A percentile compares a stretch with the other conserved stretches of the same genome.
phyloP scores from a whole-genome alignment of 441 rosid genomes.

The Brassica balearica region DNA sequence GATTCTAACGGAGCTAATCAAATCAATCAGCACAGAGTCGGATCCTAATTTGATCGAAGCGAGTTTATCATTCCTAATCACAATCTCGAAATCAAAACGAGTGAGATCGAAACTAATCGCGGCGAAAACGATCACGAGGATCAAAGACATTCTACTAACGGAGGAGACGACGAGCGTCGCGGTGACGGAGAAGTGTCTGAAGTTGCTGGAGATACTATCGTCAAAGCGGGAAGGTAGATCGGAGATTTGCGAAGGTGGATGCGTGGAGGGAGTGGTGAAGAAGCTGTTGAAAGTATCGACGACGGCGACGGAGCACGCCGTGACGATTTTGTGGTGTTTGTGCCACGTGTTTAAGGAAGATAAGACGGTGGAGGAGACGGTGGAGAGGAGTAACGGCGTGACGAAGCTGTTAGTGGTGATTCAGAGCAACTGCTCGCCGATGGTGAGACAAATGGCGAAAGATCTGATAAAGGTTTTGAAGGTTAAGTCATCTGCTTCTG shows the following conservation, averaged over 20 bases:
- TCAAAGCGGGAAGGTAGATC: constrained; percentile 67
- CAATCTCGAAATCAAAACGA: constrained; percentile 57
- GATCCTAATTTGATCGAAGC: constrained; percentile 60
- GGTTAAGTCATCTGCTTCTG: constrained; percentile 54
- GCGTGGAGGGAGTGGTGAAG: constrained; percentile 66
- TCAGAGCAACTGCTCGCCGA: constrained; percentile 82
- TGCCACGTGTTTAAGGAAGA: constrained; percentile 69
- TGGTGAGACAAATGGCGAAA: constrained; percentile 69
- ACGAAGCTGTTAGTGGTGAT: constrained; percentile 76
- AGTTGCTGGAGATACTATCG: constrained; percentile 61
- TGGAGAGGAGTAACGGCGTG: constrained; percentile 68
- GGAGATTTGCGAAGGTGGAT: constrained; percentile 47
- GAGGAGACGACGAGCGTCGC: constrained; percentile 44
- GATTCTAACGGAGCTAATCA: constrained; percentile 49
- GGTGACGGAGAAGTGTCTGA: constrained; percentile 69
- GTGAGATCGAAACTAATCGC: constrained; percentile 55
- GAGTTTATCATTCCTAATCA: constrained; percentile 58
- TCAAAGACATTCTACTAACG: constrained; percentile 52
- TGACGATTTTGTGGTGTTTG: constrained; percentile 73
- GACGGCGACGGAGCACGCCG: constrained; percentile 85
- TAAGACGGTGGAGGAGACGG: constrained; percentile 55
- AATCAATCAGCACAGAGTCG: constrained; percentile 46
- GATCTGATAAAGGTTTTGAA: constrained; percentile 76
- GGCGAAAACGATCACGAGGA: constrained; percentile 42
- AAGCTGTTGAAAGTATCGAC: constrained; percentile 71